Evolutionary conservation across 1,284 basidiomycete genomes (phyloP), one percentile per base, ranked within the genome.

Genomic region (Leccinum fuscescens): DNA sequence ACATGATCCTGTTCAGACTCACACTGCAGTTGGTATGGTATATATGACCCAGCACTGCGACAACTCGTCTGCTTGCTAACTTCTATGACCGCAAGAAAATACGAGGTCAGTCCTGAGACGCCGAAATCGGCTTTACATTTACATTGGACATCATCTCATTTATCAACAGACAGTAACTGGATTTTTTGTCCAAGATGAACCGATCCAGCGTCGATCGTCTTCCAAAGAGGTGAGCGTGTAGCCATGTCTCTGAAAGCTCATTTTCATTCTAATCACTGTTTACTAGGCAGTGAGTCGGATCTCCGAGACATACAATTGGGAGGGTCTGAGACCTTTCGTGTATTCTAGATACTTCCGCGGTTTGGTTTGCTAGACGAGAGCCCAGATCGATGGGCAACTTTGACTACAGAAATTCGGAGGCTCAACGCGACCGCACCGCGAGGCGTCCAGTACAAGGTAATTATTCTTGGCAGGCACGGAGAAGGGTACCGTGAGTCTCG

Each of bases 361-460:
- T 87, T 90, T 64, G 88, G 88, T 5, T 74, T 90, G 7, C 65
- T 82, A 9, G 84, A 88, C 61, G 67, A 74, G 3, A 79, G 80
- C 0, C 64, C 76, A 1, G 71, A 80, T 27, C 75, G 84, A 51
- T 92, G 88, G 88, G 57, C 59, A 0, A 77, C 67, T 0, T 80
- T 90, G 56, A 69, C 73, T 44, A 58, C 63, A 2, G 64, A 71
- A 4, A 73, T 91, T 20, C 59, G 67, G 5, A 62, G 69, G 6
- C 68, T 90, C 55, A 86, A 89, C 62, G 60, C 65, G 5, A 62
- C 72, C 0, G 77, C 80, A 2, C 70, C 76, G 1, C 59, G 61
- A 2, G 69, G 72, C 2, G 77, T 76, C 15, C 73, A 72, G 4
- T 84, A 85, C 71, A 91, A 90, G 67, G 78, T 90, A 8, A 76